Evolutionary conservation across 257 asterid genomes (phyloP).

Genomic region (Lithospermum erythrorhizon): DNA sequence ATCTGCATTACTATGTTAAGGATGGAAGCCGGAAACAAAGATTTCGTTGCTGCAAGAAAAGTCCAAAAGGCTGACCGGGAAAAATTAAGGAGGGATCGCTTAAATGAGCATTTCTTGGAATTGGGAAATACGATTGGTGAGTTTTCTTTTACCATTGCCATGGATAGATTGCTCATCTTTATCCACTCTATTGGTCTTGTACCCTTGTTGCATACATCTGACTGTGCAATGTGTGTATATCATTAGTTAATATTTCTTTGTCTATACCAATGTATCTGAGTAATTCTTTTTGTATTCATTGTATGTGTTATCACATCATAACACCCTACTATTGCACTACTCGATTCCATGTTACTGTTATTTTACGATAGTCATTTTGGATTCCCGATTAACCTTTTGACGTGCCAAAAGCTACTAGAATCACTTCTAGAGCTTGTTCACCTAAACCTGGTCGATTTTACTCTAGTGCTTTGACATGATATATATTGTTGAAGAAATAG

Average conservation of each 20-base stretch:
- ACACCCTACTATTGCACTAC: background rate
- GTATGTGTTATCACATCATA: background rate
- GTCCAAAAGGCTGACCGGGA: constrained; percentile 96
- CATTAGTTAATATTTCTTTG: too few relatives aligned
- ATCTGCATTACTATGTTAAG: constrained; percentile 23
- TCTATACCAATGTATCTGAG: background rate
- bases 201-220: background rate
- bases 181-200: background rate
- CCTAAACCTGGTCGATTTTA: background rate
- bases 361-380: background rate
- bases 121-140: constrained; percentile 85
- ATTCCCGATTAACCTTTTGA: background rate
- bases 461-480: background rate
- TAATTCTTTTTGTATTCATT: too few relatives aligned
- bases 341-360: background rate
- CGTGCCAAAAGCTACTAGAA: background rate
- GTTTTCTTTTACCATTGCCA: constrained; percentile 1
- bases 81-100: constrained; percentile 92
- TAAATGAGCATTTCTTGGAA: constrained; percentile 83
- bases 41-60: constrained; percentile 62
- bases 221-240: too few relatives aligned
- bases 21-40: constrained; percentile 58
- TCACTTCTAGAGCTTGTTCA: background rate
- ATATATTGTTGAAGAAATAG: background rate
- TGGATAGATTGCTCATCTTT: background rate